Percentiles rank a stretch among this genome's conserved stretches.
These are phyloP conservation scores for Wickerhamomyces sp. DNA, from an alignment of 1,139 yeast genomes.

Conservation along the genomic window DNA sequence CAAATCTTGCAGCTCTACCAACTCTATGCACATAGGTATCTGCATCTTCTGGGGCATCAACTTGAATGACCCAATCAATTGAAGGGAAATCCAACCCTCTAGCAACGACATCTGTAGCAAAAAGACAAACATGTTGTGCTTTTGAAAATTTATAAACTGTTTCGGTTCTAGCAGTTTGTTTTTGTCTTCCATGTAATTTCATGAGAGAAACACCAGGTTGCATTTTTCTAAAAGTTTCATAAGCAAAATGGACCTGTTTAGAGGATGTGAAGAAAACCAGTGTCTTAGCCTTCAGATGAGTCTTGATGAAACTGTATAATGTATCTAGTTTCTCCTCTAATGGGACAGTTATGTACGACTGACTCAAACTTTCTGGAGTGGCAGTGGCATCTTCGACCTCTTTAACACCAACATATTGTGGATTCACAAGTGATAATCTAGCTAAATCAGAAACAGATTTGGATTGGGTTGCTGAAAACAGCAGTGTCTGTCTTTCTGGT, in stretches of 20 bases:
- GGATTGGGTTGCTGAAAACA: conserved; percentile 92
- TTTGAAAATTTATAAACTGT: conserved; percentile 81
- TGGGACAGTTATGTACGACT: conserved; percentile 67
- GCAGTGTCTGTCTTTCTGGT: conserved; percentile 76
- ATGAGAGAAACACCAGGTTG: conserved; percentile 95
- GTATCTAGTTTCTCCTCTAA: conserved; percentile 80
- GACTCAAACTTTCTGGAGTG: conserved; percentile 83
- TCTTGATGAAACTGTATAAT: conserved; percentile 83
- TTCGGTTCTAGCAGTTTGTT: conserved; percentile 89
- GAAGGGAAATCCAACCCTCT: conserved; percentile 97
- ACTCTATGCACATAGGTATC: conserved; percentile 96
- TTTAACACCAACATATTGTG: conserved; percentile 61
- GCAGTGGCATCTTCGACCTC: conserved; percentile 45
- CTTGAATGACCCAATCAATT: conserved; percentile 94
- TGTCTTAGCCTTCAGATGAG: conserved; percentile 81
- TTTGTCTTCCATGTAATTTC: conserved; percentile 93
- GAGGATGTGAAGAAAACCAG: conserved; percentile 89
- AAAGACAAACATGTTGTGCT: conserved; percentile 81
- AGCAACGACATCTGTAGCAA: conserved; percentile 97
- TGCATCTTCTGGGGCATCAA: conserved; percentile 94
- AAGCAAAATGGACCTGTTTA: conserved; percentile 90
- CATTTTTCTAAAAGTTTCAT: conserved; percentile 83
- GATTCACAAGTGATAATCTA: conserved; percentile 75
- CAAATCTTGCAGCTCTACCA: conserved; percentile 94
- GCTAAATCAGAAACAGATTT: conserved; percentile 86